Conservation (phyloP, 257 asterid genomes). For the Ilex asprella region DNA sequence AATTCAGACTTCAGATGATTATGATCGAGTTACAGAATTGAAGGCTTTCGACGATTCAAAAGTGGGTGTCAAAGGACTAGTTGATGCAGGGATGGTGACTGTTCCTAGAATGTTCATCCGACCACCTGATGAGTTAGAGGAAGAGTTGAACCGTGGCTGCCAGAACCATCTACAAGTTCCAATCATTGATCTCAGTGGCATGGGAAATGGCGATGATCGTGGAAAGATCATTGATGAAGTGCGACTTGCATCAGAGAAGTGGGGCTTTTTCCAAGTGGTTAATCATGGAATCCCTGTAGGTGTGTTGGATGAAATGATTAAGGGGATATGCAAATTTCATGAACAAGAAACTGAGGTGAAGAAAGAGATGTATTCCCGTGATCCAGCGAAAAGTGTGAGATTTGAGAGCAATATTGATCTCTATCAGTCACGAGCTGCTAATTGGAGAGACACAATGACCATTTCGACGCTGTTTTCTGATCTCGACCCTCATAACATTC, state of each 20-base stretch:
- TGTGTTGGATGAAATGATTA: constrained; percentile 44
- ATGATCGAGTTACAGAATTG: constrained; percentile 14
- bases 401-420: constrained; percentile 51
- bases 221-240: constrained; percentile 22
- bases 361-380: constrained; percentile 31
- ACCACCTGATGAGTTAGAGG: constrained; percentile 31
- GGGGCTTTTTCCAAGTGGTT: constrained; percentile 58
- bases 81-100: constrained; percentile 19
- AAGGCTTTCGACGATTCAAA: constrained; percentile 23
- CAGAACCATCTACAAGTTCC: constrained; percentile 29
- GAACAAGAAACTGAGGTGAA: constrained; percentile 51
- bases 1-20: background rate
- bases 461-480: constrained; percentile 17
- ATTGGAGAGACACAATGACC: constrained; percentile 65
- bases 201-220: constrained; percentile 11
- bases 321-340: constrained; percentile 46
- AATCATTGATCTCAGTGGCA: constrained; percentile 33
- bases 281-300: constrained; percentile 48
- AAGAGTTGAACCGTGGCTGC: constrained; percentile 16
- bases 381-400: constrained; percentile 30
- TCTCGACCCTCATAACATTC: constrained; percentile 43
- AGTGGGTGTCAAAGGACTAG: constrained; percentile 30
- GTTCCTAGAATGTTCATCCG: constrained; percentile 28
- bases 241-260: constrained; percentile 39
- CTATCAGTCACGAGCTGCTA: constrained; percentile 39